phyloP scores from a whole-genome alignment of 805 yeast genomes.

The Starmerella asiatica region DNA sequence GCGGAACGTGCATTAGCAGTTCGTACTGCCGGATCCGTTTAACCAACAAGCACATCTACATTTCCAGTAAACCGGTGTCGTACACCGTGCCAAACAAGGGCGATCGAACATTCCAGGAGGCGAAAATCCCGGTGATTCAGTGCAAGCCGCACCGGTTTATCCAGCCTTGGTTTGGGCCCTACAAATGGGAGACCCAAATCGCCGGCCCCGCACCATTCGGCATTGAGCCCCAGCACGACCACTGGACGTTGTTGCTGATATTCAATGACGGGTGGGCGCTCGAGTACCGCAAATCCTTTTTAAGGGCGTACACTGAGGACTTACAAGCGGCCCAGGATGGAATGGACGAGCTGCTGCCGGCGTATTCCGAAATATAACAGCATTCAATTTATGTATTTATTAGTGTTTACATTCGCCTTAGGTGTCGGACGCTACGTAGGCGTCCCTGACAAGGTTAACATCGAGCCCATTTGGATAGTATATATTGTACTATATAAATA shows the following conservation, averaged over 20 bases:
- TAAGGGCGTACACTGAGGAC: slow-evolving; percentile 6
- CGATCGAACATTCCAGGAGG: slow-evolving; percentile 21
- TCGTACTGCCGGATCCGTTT: slow-evolving; percentile 11
- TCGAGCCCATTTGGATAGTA: no score
- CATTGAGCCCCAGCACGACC: slow-evolving; percentile 6
- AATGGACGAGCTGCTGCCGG: slow-evolving; percentile 19
- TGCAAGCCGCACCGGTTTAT: slow-evolving; percentile 17
- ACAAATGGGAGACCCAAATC: slow-evolving; percentile 23
- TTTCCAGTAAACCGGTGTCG: slow-evolving; percentile 10
- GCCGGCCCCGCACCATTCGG: neutral
- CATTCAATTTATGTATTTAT: neutral
- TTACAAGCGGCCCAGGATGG: slow-evolving; percentile 15
- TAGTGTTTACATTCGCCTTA: no score
- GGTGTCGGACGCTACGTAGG: no score
- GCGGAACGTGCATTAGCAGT: slow-evolving; percentile 6
- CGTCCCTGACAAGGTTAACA: no score
- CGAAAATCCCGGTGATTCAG: slow-evolving; percentile 18
- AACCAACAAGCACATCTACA: slow-evolving; percentile 18
- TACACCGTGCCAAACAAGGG: slow-evolving; percentile 23
- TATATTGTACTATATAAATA: no score
- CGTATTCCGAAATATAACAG: slow-evolving; percentile 9
- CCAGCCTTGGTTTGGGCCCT: slow-evolving; percentile 31
- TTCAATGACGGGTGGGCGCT: slow-evolving; percentile 26
- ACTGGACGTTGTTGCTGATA: slow-evolving; percentile 21
- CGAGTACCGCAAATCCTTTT: slow-evolving; percentile 20